phyloP scores from a whole-genome alignment of 495 filamentous ascomycete genomes.

The Penicillium argentinense region DNA sequence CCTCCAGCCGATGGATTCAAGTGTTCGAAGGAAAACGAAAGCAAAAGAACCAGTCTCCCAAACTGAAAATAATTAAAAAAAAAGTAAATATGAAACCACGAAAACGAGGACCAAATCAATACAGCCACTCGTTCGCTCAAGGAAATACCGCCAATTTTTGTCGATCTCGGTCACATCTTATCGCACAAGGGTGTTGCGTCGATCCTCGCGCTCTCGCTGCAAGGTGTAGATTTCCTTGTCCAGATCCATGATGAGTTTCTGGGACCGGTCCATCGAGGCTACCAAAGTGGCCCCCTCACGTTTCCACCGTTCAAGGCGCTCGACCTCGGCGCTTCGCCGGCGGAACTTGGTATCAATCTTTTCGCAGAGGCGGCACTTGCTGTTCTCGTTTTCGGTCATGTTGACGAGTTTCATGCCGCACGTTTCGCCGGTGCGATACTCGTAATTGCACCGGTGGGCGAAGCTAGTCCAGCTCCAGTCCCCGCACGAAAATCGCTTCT shows the following conservation, averaged over 20 bases:
- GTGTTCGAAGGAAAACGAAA: constrained; percentile 13
- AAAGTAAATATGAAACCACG: constrained; percentile 17
- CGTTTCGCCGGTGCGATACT: constrained; percentile 97
- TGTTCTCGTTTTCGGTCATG: constrained; percentile 58
- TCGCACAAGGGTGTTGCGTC: constrained; percentile 34
- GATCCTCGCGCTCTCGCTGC: constrained; percentile 40
- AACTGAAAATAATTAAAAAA: constrained; percentile 11
- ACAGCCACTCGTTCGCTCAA: constrained; percentile 18
- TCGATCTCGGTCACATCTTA: constrained; percentile 8
- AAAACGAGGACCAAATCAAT: constrained; percentile 18
- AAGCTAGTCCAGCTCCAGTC: constrained; percentile 98
- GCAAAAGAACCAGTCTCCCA: constrained; percentile 7
- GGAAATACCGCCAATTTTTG: constrained; percentile 13
- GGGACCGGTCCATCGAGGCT: constrained; percentile 78
- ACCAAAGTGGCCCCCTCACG: constrained; percentile 65
- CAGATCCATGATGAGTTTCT: constrained; percentile 60
- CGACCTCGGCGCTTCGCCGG: constrained; percentile 69
- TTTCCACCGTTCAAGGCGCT: constrained; percentile 80
- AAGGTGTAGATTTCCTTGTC: constrained; percentile 61
- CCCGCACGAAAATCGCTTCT: constrained; percentile 63
- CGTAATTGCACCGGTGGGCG: constrained; percentile 89
- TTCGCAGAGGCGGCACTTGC: constrained; percentile 81
- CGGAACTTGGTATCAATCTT: constrained; percentile 87
- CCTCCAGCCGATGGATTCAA: constrained; percentile 16
- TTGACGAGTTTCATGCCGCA: constrained; percentile 92